Evolutionary conservation across 306 rosid genomes (phyloP), one percentile per base, ranked within the genome.

Genomic region (Biancaea sappan): DNA sequence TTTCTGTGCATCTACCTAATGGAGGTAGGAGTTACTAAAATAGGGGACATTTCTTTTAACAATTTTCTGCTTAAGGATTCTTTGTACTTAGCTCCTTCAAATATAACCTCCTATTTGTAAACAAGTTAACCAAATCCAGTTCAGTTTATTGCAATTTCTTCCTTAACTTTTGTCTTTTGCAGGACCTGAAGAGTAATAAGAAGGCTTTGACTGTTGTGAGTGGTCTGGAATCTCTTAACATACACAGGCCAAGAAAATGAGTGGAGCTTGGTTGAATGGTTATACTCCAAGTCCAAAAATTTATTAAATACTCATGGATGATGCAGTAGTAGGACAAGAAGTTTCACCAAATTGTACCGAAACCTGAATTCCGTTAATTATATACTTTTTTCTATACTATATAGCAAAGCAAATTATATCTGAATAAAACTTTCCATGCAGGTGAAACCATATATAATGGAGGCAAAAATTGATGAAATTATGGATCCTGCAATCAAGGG

Each of bases 261-360:
- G 83, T 91, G 98, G 94, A 91, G 98, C 79, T 77, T 94, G 80
- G 96, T 91, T 59, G 98, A 94, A 81, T 91, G 97, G 98, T 96
- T 94, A 89, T 43, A 82, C 26, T 69, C 48, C 58, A 61, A 43
- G 46, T 57, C 47, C 32, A 14, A 47, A 40, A 18, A 41, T n/a
- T 53, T 34, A 18, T 5, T 13, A 13, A 13, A 7, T 18, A 28
- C 25, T 68, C 15, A 28, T 68, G 26, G 26, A 26, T 28, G 73
- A 26, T 8, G 21, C 35, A 15, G 56, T 31, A 31, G 13, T 1
- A 8, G 44, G 24, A 32, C 15, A 8, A 59, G 47, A 35, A 35
- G 28, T 60, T 60, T 31, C 25, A 16, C 7, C 41, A 16, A 25
- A 26, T 1, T 40, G 14, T 22, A n/a, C 18, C 86, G 0, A 87